Evolutionary conservation across 805 yeast species (phyloP).

Genomic region (Ogataea trehalophila): DNA sequence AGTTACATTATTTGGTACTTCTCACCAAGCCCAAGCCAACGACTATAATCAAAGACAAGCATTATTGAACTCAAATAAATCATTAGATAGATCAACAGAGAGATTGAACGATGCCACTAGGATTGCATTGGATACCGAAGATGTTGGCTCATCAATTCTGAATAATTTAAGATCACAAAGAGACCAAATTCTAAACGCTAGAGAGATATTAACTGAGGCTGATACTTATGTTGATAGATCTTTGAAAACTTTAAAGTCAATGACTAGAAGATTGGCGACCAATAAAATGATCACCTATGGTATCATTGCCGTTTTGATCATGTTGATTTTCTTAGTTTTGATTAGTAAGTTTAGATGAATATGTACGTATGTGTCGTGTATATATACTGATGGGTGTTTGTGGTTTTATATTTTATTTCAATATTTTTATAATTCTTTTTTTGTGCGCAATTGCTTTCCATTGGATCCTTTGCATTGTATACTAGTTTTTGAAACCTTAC

Average conservation of each 20-base stretch:
- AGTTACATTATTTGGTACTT: slow-evolving; percentile 61
- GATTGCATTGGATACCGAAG: slow-evolving; percentile 88
- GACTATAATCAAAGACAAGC: slow-evolving; percentile 72
- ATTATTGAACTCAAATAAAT: slow-evolving; percentile 68
- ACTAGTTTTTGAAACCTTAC: too few species aligned
- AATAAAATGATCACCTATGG: slow-evolving; percentile 87
- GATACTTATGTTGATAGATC: slow-evolving; percentile 91
- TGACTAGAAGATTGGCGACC: slow-evolving; percentile 91
- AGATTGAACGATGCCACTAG: slow-evolving; percentile 84
- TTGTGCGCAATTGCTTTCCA: too few species aligned
- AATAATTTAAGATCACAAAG: slow-evolving; percentile 87
- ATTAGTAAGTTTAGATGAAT: slow-evolving; percentile 58
- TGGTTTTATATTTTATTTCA: too few species aligned
- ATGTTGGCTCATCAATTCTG: slow-evolving; percentile 84
- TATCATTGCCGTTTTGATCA: slow-evolving; percentile 79
- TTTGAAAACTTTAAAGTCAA: slow-evolving; percentile 76
- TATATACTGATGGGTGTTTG: too few species aligned
- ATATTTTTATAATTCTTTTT: too few species aligned
- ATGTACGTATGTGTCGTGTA: too few species aligned
- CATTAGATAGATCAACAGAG: slow-evolving; percentile 78
- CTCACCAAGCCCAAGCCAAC: slow-evolving; percentile 33
- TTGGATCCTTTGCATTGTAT: too few species aligned
- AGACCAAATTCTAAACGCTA: slow-evolving; percentile 82
- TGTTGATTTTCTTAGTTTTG: slow-evolving; percentile 76
- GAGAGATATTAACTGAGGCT: slow-evolving; percentile 84